Percentiles rank a stretch among this genome's conserved stretches.
Conservation (phyloP, 768 basidiomycete genomes). For the Mycena chlorophos region DNA sequence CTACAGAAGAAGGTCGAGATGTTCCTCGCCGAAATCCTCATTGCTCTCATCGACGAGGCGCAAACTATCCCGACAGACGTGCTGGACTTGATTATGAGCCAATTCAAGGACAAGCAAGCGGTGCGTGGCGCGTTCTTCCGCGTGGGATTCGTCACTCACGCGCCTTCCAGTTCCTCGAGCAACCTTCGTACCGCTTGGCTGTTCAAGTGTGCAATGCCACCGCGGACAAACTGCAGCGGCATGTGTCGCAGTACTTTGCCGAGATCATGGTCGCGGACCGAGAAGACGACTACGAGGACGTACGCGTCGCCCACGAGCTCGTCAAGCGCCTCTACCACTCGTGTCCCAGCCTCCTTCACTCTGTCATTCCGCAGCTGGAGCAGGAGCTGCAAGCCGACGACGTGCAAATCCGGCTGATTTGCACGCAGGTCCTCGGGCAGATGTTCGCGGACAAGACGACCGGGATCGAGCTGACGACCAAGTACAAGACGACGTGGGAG, state of each 20-base stretch:
- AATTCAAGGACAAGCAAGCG: slow-evolving; percentile 79
- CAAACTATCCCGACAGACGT: slow-evolving; percentile 75
- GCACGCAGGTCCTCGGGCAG: slow-evolving; percentile 83
- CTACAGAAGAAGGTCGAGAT: slow-evolving; percentile 79
- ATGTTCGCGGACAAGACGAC: slow-evolving; percentile 85
- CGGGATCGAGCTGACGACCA: slow-evolving; percentile 63
- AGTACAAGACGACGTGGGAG: slow-evolving; percentile 84
- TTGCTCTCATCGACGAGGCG: slow-evolving; percentile 87
- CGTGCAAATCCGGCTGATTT: slow-evolving; percentile 67
- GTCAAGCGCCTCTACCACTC: slow-evolving; percentile 79
- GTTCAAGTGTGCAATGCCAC: slow-evolving; percentile 83
- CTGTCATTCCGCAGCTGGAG: slow-evolving; percentile 91
- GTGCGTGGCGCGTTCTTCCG: slow-evolving; percentile 42
- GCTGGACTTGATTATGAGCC: slow-evolving; percentile 77
- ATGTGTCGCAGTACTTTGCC: slow-evolving; percentile 90
- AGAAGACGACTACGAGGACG: slow-evolving; percentile 66
- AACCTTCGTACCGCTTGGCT: slow-evolving; percentile 78
- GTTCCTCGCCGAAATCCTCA: slow-evolving; percentile 86
- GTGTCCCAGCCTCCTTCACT: slow-evolving; percentile 80
- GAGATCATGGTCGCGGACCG: slow-evolving; percentile 71
- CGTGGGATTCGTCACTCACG: slow-evolving; percentile 1
- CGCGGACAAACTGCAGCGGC: slow-evolving; percentile 83
- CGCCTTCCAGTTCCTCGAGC: slow-evolving; percentile 65
- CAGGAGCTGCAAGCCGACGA: slow-evolving; percentile 84
- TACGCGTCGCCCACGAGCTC: slow-evolving; percentile 78